A percentile compares a stretch with the other conserved stretches of the same genome.
These are phyloP conservation scores for Kwoniella dendrophila DNA, from an alignment of 768 basidiomycete species.

Conservation along the genomic window DNA sequence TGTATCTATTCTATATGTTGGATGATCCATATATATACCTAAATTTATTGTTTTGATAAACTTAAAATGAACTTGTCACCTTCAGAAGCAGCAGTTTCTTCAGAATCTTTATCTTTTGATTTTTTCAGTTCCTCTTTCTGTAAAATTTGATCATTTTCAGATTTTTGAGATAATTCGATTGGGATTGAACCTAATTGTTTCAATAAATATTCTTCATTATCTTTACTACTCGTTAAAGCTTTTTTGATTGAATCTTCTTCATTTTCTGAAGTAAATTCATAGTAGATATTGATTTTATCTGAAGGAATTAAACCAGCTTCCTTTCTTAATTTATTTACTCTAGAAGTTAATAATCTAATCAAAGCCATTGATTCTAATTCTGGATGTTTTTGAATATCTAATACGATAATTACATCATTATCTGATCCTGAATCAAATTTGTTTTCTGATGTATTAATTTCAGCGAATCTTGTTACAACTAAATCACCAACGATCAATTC, in stretches of 20 bases:
- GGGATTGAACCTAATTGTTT: conserved; percentile 77
- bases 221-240: no score
- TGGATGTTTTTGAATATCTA: conserved; percentile 83
- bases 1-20: not conserved
- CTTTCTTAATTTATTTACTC: conserved; percentile 92
- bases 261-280: conserved; percentile 72
- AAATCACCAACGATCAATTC: conserved; percentile 88
- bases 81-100: conserved; percentile 23
- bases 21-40: no score
- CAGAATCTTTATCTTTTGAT: conserved; percentile 40
- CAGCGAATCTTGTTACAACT: conserved; percentile 85
- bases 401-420: conserved; percentile 88
- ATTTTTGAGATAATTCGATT: conserved; percentile 63
- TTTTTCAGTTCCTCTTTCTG: conserved; percentile 80
- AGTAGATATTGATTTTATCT: conserved; percentile 88
- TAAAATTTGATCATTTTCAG: conserved; percentile 62
- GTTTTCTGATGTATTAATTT: conserved; percentile 63
- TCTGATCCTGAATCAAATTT: conserved; percentile 73
- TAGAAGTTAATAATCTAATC: conserved; percentile 84
- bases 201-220: conserved; percentile 69
- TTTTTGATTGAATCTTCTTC: conserved; percentile 63
- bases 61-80: conserved; percentile 41
- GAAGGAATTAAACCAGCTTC: conserved; percentile 93
- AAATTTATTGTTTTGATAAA: not conserved
- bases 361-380: conserved; percentile 87